Evolutionary conservation across 352 stramenopile genomes (phyloP).

Genomic region (Pelagophyceae sp.): DNA sequence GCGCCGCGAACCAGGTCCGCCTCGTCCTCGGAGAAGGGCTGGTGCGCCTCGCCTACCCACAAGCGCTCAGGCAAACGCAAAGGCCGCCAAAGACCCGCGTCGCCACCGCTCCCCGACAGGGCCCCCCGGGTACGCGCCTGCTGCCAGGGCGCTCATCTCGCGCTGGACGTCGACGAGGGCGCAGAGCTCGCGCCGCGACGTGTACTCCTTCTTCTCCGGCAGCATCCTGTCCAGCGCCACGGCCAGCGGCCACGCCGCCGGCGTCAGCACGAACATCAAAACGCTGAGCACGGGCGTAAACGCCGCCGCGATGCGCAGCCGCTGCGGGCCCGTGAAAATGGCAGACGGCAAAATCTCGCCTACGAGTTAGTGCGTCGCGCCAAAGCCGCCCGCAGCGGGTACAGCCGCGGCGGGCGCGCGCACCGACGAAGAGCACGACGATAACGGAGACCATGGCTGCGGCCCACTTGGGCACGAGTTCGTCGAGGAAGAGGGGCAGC

Average conservation of each 20-base stretch:
- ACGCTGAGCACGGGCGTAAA: conserved; percentile 71
- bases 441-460: conserved; percentile 91
- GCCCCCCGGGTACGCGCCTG: too few relatives aligned
- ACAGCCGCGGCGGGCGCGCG: too few relatives aligned
- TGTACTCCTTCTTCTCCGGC: conserved; percentile 58
- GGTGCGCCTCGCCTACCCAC: too few relatives aligned
- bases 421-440: conserved; percentile 87
- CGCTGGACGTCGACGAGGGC: conserved; percentile 67
- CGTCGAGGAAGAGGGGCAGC: conserved; percentile 83
- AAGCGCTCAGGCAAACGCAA: too few relatives aligned
- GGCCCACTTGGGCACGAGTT: conserved; percentile 60
- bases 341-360: conserved; percentile 88
- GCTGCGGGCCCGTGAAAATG: conserved; percentile 84
- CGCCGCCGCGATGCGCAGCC: conserved; percentile 69
- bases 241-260: conserved; percentile 78
- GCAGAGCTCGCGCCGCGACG: conserved; percentile 73
- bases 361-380: too few relatives aligned
- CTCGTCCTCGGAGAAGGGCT: conserved; percentile 52
- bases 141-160: not conserved
- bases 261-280: conserved; percentile 69
- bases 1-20: conserved; percentile 82
- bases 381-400: too few relatives aligned
- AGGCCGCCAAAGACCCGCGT: too few relatives aligned
- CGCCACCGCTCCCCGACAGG: too few relatives aligned
- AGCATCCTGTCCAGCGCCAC: conserved; percentile 73